These are phyloP conservation scores for Spongiforma sp. DNA, from an alignment of 1,284 basidiomycete species.

Conservation along the genomic window DNA sequence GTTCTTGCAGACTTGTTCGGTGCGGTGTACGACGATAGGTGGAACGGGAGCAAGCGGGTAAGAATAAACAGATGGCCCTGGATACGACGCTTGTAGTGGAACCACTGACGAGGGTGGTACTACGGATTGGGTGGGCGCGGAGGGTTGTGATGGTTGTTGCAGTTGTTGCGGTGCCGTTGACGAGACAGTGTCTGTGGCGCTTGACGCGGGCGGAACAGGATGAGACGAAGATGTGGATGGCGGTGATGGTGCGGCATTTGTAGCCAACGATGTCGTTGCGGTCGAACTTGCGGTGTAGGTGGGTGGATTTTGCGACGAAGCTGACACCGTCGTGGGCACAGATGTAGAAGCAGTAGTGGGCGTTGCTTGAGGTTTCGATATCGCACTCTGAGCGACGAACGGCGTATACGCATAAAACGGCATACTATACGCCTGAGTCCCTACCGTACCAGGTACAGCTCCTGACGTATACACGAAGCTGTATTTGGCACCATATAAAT, in stretches of 20 bases:
- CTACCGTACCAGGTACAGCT: conserved; percentile 10
- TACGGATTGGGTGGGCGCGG: neutral
- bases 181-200: neutral
- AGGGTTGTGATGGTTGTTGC: conserved; percentile 2
- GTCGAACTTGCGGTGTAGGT: conserved; percentile 1
- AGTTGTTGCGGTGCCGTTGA: neutral
- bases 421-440: conserved; percentile 30
- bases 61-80: conserved; percentile 8
- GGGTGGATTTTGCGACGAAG: neutral
- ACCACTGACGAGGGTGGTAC: neutral
- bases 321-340: neutral
- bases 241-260: neutral
- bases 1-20: conserved; percentile 59
- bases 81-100: neutral
- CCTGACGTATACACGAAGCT: conserved; percentile 31
- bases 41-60: conserved; percentile 12
- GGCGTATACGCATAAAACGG: conserved; percentile 29
- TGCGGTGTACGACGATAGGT: conserved; percentile 37
- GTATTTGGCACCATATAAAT: conserved; percentile 26
- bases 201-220: neutral
- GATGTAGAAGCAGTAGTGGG: too few relatives aligned
- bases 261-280: neutral
- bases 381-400: conserved; percentile 17
- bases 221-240: too few relatives aligned
- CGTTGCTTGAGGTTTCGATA: conserved; percentile 10